Conservation (phyloP, 352 stramenopile species). For the Ochromonadaceae sp. region DNA sequence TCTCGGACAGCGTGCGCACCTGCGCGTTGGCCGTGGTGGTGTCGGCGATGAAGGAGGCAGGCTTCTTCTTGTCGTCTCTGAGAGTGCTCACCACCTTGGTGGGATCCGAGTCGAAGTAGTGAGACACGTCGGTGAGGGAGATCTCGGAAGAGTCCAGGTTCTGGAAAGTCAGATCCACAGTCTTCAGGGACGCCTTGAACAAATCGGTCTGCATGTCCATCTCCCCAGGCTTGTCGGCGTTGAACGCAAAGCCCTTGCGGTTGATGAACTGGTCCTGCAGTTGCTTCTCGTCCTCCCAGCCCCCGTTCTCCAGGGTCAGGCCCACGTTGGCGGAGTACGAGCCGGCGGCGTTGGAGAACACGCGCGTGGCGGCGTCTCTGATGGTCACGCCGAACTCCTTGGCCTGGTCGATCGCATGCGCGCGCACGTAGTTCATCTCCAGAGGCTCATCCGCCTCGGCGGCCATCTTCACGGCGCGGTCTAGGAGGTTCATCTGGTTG, state of each 20-base stretch:
- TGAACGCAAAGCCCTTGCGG: conserved; percentile 66
- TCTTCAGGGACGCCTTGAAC: conserved; percentile 60
- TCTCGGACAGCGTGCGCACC: conserved; percentile 53
- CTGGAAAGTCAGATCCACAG: conserved; percentile 65
- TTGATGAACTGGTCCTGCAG: conserved; percentile 63
- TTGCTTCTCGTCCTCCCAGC: conserved; percentile 58
- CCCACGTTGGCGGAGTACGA: conserved; percentile 66
- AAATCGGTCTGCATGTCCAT: conserved; percentile 61
- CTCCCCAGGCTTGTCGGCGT: conserved; percentile 65
- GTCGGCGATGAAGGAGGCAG: conserved; percentile 61
- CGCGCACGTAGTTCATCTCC: conserved; percentile 60
- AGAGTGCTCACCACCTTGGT: conserved; percentile 64
- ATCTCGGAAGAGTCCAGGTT: conserved; percentile 69
- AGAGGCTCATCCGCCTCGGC: conserved; percentile 59
- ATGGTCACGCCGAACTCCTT: conserved; percentile 50
- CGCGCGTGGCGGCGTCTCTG: conserved; percentile 49
- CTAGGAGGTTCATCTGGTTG: conserved; percentile 74
- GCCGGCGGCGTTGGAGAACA: conserved; percentile 65
- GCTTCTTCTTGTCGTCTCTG: conserved; percentile 62
- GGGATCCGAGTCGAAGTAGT: conserved; percentile 68
- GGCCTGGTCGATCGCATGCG: conserved; percentile 54
- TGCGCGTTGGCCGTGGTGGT: conserved; percentile 67
- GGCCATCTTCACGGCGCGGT: conserved; percentile 65
- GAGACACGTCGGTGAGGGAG: conserved; percentile 63
- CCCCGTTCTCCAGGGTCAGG: conserved; percentile 65